Evolutionary conservation across 1,284 basidiomycete species (phyloP).

Genomic region (Rhodofomes roseus): DNA sequence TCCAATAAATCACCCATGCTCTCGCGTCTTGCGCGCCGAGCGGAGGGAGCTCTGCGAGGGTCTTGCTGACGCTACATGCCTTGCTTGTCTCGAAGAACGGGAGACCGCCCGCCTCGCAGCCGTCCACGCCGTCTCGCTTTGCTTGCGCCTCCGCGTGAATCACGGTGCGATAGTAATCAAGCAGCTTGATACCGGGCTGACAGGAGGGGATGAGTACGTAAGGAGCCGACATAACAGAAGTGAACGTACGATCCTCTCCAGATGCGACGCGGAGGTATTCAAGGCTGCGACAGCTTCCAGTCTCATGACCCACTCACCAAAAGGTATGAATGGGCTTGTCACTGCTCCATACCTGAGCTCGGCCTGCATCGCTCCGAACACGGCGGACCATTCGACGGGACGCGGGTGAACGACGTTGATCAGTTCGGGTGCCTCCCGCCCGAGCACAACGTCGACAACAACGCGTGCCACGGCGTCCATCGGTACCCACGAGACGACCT

Average conservation of each 20-base stretch:
- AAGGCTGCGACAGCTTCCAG: constrained; percentile 7
- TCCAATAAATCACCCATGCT: constrained; percentile 17
- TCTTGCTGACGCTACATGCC: constrained; percentile 8
- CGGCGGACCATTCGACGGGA: constrained; percentile 17
- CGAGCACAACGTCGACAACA: constrained; percentile 20
- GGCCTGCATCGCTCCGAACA: constrained; percentile 16
- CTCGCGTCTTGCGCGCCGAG: constrained; percentile 9
- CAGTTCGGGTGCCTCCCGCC: constrained; percentile 15
- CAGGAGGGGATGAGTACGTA: neutral
- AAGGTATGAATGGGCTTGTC: constrained; percentile 16
- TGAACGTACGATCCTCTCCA: constrained; percentile 10
- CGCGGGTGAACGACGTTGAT: constrained; percentile 29
- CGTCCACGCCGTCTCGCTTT: neutral
- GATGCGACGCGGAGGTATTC: constrained; percentile 4
- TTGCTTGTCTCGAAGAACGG: constrained; percentile 10
- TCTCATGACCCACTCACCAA: constrained; percentile 17
- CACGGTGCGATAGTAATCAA: constrained; percentile 6
- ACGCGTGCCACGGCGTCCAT: constrained; percentile 19
- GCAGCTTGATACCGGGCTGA: constrained; percentile 7
- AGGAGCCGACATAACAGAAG: neutral
- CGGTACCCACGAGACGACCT: constrained; percentile 25
- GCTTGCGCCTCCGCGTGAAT: neutral
- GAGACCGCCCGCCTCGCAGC: constrained; percentile 12
- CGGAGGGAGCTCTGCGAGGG: constrained; percentile 5
- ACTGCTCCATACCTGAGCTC: constrained; percentile 11